Base-by-base conservation (phyloP, 2,329 filamentous ascomycete species). In the Tolypocladium album region DNA sequence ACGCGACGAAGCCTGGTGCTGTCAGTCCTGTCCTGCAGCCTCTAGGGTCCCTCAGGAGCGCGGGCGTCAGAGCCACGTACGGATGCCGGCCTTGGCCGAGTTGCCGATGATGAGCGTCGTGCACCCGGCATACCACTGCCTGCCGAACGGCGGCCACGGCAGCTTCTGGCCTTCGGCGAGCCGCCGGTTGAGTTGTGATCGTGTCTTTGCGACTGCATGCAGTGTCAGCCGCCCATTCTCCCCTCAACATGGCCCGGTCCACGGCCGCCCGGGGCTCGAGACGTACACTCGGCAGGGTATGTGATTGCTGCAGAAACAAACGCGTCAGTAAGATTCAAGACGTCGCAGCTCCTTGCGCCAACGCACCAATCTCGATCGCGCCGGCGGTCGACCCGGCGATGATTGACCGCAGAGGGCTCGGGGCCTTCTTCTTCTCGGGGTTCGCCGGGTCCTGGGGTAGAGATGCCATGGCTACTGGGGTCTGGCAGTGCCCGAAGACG, bases 61-160 rank as follows among this genome's bases (percentile, higher is more conserved):
- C 27, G 27, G 5, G 27, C 27, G 27, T 31, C 50, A 20, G 36
- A 8, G 22, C 1, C 6, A 80, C 88, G 62, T 82, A 92, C 92
- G 88, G 64, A 97, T 95, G 61, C 92, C 94, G 43, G 94, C 94
- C 79, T 99, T 99, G 72, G 94, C 82, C 58, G 92, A 95, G 77
- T 99, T 99, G 62, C 94, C 94, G 66, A 97, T 91, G 61, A 99
- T 96, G 71, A 97, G 78, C 36, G 94, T 97, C 55, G 94, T 97
- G 78, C 94, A 99, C 43, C 94, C 94, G 15, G 94, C 93, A 74
- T 99, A 99, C 94, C 94, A 99, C 74, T 96, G 91, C 67, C 77
- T 80, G 56, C 94, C 94, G 70, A 97, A 97, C 13, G 90, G 90
- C 52, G 94, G 94, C 89, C 91, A 97, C 58, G 93, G 92, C 38